Conservation (phyloP, 768 basidiomycete genomes). For the Hypholoma fasciculare region DNA sequence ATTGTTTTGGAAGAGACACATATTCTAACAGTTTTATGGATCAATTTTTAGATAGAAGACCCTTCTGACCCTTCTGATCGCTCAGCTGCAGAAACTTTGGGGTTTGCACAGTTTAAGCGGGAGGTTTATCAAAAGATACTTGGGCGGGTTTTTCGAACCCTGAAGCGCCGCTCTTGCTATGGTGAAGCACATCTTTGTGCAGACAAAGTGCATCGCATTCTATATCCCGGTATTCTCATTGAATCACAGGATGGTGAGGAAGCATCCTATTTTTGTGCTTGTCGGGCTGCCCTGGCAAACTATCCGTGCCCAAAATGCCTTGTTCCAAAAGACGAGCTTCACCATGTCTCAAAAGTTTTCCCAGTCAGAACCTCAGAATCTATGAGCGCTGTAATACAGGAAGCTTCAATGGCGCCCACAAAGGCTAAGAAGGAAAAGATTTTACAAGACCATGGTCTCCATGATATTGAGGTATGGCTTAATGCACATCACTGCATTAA, state of each 20-base stretch:
- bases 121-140: conserved; percentile 29
- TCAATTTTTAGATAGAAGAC: conserved; percentile 20
- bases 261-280: conserved; percentile 22
- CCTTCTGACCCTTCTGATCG: conserved; percentile 22
- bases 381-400: conserved; percentile 19
- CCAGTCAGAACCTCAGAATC: conserved; percentile 13
- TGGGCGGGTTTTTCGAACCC: conserved; percentile 14
- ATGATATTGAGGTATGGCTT: conserved; percentile 21
- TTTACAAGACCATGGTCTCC: conserved; percentile 19
- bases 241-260: conserved; percentile 31
- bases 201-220: conserved; percentile 19
- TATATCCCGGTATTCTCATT: conserved; percentile 28
- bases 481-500: no score
- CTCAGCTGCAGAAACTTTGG: conserved; percentile 14
- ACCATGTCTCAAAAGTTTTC: conserved; percentile 14
- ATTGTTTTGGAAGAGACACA: no score
- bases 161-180: conserved; percentile 18
- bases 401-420: conserved; percentile 8
- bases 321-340: conserved; percentile 20
- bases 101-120: conserved; percentile 26
- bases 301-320: conserved; percentile 31
- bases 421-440: conserved; percentile 16
- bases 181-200: conserved; percentile 23
- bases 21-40: neutral
- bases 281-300: conserved; percentile 22